Evolutionary conservation across 1,284 basidiomycete genomes (phyloP), one percentile per base, ranked within the genome.

Genomic region (Golubevia pallescens): DNA sequence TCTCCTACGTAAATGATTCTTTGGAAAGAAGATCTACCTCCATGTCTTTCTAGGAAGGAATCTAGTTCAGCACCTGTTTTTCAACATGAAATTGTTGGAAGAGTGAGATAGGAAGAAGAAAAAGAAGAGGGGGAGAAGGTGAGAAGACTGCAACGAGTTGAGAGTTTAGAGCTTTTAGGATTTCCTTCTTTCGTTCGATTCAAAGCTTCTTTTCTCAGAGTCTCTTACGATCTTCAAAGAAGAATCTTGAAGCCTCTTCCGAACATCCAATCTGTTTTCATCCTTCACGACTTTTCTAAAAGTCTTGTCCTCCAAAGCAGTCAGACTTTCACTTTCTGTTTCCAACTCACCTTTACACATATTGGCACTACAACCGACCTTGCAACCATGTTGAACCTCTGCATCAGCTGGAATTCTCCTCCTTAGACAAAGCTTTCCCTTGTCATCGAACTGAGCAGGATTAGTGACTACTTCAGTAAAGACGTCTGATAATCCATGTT

Each of bases 391-490:
- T 77, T 95, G 95, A 1, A 90, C 91, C 16, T 72, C 62, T 4
- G 72, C 70, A 53, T 88, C 84, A 14, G 93, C 92, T 62, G 92
- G 91, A 52, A 98, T 88, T 56, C 92, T 89, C 21, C 95, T 89
- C 28, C 89, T 88, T 62, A 99, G 87, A 69, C 92, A 90, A 65
- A 99, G 90, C 7, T 92, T 88, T 59, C 94, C 92, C 1, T 89
- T 89, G 0, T 87, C 84, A 58, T 90, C 88, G 90, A 94, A 98
- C 74, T 91, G 88, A 1, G 96, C 95, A 0, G 93, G 94, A 87
- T 99, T 99, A 61, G 95, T 97, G 78, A 96, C 89, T 78, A 98
- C 91, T 73, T 94, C 91, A 63, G 91, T 88, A 86, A 98, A 97
- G 60, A 93, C 87, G 62, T 88, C 86, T 54, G 89, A 87, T 42